Conservation (phyloP, 129 eudicot species). For the Chrysanthemum makinoi region DNA sequence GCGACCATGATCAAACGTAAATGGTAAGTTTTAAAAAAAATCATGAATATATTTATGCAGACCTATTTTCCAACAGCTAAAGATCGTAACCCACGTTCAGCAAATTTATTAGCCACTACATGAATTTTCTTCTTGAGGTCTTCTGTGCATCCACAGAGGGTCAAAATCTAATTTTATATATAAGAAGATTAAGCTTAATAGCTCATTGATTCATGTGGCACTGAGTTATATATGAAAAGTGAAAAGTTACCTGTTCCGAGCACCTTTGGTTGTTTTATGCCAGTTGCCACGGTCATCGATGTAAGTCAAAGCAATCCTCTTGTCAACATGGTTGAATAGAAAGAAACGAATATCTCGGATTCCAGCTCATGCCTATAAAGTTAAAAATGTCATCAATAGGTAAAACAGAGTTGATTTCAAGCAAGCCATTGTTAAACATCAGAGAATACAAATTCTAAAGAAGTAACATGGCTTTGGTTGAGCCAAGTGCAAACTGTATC, state of each 20-base stretch:
- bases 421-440: too few relatives aligned
- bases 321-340: conserved; percentile 82
- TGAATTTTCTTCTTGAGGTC: conserved; percentile 78
- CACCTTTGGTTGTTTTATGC: conserved; percentile 85
- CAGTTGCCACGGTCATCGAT: conserved; percentile 64
- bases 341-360: conserved; percentile 66
- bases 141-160: conserved; percentile 80
- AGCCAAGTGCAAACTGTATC: too few relatives aligned
- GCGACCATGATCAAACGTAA: conserved; percentile 1
- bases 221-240: too few relatives aligned
- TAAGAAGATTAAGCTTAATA: too few relatives aligned
- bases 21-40: background rate
- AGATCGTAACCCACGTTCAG: conserved; percentile 87
- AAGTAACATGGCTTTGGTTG: too few relatives aligned
- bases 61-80: conserved; percentile 90
- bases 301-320: conserved; percentile 84
- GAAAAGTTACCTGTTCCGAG: conserved; percentile 65
- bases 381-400: background rate
- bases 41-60: background rate
- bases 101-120: conserved; percentile 70
- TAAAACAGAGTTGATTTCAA: too few relatives aligned
- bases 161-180: conserved; percentile 48
- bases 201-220: too few relatives aligned
- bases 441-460: too few relatives aligned
- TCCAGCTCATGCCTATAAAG: conserved; percentile 67